Base-by-base conservation (phyloP, 2,329 filamentous ascomycete genomes). In the Monilinia laxa region DNA sequence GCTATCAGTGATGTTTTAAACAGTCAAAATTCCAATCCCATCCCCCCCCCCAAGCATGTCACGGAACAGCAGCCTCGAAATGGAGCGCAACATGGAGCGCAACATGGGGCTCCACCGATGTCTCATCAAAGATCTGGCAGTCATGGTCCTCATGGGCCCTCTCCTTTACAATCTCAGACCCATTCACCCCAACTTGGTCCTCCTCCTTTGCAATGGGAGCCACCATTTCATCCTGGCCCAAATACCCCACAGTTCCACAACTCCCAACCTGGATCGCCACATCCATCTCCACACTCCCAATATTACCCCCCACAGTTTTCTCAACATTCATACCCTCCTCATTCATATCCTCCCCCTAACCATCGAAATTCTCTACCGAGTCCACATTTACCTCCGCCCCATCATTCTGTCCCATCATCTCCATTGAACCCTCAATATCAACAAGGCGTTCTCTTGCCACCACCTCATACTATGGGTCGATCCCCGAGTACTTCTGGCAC, bases 321-420 rank as follows among this genome's bases (percentile, higher is more conserved):
- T 25, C 63, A 64, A 18, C 68, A 60, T 10, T 59, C 65, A 40
- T 67, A 68, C 14, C 67, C 68, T 51, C 56, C 66, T 23, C 64
- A 66, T 57, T 69, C 67, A 56, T 69, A 67, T 40, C 70, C 64
- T 63, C 62, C 67, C 28, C 64, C 52, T 18, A 63, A 65, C 54
- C 66, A 66, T 45, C 63, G 69, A 56, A 71, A 73, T 55, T 71
- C 72, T 20, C 72, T 75, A 58, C 68, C 74, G 20, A 68, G 68
- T 64, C 71, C 74, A 23, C 71, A 74, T 64, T 49, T 75, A 25
- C 72, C 71, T 60, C 71, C 71, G 49, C 71, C 73, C 52, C 73
- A 73, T 64, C 69, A 68, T 51, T 72, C 71, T 69, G 68, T 76
- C 51, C 75, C 75, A 57, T 76, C 74, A 58, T 75, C 75, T 52